Evolutionary conservation across 2,329 filamentous ascomycete genomes (phyloP).

Genomic region (Magnaporthiopsis rhizophila): DNA sequence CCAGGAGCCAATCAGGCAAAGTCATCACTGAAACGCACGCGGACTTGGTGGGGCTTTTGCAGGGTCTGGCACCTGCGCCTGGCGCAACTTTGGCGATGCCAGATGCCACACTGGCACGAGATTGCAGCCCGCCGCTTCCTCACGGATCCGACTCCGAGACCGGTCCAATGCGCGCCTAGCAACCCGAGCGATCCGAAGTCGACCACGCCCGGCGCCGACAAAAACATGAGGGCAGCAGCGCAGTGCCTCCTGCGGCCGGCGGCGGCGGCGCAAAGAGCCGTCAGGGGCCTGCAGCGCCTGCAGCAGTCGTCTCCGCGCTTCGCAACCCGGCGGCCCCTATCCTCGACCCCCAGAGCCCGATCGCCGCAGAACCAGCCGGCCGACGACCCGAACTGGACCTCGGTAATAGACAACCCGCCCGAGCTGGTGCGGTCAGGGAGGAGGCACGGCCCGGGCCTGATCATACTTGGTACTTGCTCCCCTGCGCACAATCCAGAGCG

Average conservation of each 20-base stretch:
- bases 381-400: conserved; percentile 74
- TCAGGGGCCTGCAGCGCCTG: conserved; percentile 2
- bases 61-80: too few species aligned
- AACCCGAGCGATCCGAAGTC: not conserved
- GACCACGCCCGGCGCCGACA: not conserved
- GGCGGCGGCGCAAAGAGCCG: conserved; percentile 8
- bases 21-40: not conserved
- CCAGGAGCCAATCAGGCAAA: not conserved
- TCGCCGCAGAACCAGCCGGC: conserved; percentile 41
- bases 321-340: conserved; percentile 19
- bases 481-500: too few species aligned
- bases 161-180: not conserved
- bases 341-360: conserved; percentile 23
- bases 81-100: not conserved
- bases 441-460: conserved; percentile 69
- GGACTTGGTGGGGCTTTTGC: too few species aligned
- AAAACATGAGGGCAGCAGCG: conserved; percentile 7
- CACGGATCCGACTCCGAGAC: not conserved
- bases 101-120: not conserved
- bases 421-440: conserved; percentile 67
- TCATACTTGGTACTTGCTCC: conserved; percentile 69
- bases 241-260: conserved; percentile 14
- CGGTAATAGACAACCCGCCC: conserved; percentile 79
- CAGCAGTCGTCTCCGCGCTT: not conserved
- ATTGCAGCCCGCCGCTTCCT: not conserved